Base-by-base conservation (phyloP, 257 asterid genomes). In the Misopates orontium region DNA sequence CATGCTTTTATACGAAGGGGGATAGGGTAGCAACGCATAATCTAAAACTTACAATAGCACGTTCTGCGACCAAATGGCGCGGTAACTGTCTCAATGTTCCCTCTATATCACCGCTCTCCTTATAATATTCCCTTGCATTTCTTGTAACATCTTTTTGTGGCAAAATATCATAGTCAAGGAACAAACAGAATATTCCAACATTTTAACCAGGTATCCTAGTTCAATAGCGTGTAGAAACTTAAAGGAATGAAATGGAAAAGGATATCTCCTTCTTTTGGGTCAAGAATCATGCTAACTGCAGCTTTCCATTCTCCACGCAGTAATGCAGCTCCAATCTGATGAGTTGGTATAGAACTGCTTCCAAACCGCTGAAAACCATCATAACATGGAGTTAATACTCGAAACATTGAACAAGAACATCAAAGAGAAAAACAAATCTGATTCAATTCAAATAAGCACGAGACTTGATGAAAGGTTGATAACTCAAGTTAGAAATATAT, bases 211-310 rank as follows among this genome's bases (percentile, higher is more conserved):
- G 18, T 62, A 49, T 75, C 64, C 44, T 23, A n/a, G 52, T 72
- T 62, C 68, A 64, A 40, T 56, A 60, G 69, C 21, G 22, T 56
- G 31, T 32, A 66, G 56, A 64, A 44, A 60, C 7, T 24, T 39
- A 16, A 64, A 58, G 39, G 64, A 64, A 61, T 36, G 66, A 52
- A 71, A 54, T 60, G 68, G 45, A 53, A 65, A 84, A 89, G 98
- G 98, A 92, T 92, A 92, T 93, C 99, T 76, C 97, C 97, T 82
- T 87, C 97, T 78, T 95, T 84, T 66, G 99, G 99, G 71, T 93
- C 95, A 70, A 93, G 96, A 80, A 93, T 77, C 95, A 87, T 51
- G 80, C 64, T 71, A 60, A 90, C 84, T 18, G 95, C 97, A 70
- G 83, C 72, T 86, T 86, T 77, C 99, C 99, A 93, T 73, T 93